Base-by-base conservation (phyloP, 129 eudicot species). In the Scalesia atractyloides region DNA sequence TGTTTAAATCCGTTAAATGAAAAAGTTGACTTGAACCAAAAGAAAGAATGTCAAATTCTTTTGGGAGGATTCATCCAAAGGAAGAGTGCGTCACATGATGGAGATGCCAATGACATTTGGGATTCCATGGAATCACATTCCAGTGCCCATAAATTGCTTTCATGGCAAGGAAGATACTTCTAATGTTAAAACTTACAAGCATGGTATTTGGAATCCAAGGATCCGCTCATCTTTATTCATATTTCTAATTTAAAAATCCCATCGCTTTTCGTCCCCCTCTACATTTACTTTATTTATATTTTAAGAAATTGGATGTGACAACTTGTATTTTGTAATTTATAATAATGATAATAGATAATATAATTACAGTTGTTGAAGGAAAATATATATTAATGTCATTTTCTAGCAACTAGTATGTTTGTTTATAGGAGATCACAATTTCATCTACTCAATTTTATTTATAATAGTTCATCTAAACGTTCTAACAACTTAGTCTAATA, bases 191-290 rank as follows among this genome's bases (percentile, higher is more conserved):
- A 71, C 47, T 9, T 43, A 7, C 47, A 43, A 9, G 77, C 77
- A 73, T 59, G 77, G 77, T 47, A 73, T 61, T 60, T 61, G 69
- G 77, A 73, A 73, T 60, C 60, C 26, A 73, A 73, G 48, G 15
- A 24, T 60, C 59, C 44, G 47, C 11, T 43, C 47, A 10, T 43
- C 9, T 24, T 15, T 68, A 46, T 30, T 46, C 30, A 60, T 17
- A 44, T 48, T 46, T 46, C 69, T 26, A 73, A 30, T 0, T 30
- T 30, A 30, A 30, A 30, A 30, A 30, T 30, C 34, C 34, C 34
- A 3, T 30, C 34, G 34, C 34, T 30, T 30, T 30, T 30, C 34
- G 3, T 30, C 34, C 34, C 34, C 2, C 34, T 30, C 34, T 30
- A 30, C 34, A 30, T 30, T 3, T 30, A 30, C 34, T 30, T 60